Evolutionary conservation across 2,329 filamentous ascomycete species (phyloP), one percentile per base, ranked within the genome.

Genomic region (Sclerotinia sclerotiorum): DNA sequence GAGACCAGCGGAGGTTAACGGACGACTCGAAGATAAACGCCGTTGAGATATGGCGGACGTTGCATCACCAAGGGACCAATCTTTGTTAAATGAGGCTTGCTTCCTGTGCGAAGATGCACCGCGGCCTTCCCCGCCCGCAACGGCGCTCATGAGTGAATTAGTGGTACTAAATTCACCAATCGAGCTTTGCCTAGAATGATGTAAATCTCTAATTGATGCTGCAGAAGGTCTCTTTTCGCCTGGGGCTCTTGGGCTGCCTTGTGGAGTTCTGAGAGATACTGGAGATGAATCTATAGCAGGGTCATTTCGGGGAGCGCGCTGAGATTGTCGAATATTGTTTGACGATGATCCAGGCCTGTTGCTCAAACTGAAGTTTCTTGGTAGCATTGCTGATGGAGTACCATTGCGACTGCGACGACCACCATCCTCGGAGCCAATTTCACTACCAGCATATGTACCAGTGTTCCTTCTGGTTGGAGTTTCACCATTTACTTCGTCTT

Each of bases 171-270:
- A 75, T 49, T 77, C 75, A 58, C 72, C 75, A 52, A 71, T 69
- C 24, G 94, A 97, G 79, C 96, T 93, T 69, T 93, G 90, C 54
- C 93, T 87, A 52, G 90, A 92, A 77, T 97, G 92, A 75, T 95
- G 89, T 74, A 96, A 82, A 69, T 93, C 91, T 73, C 93, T 87
- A 52, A 96, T 85, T 15, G 91, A 94, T 49, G 92, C 92, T 69
- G 92, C 92, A 17, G 92, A 96, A 3, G 93, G 91, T 65, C 85
- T 84, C 65, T 82, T 80, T 72, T 88, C 77, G 17, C 65, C 51
- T 19, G 72, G 84, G 21, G 24, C 55, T 51, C 78, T 80, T 81
- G 75, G 32, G 78, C 72, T 67, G 70, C 76, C 70, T 70, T 83
- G 75, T 10, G 78, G 71, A 27, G 73, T 75, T 65, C 73, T 78